These are phyloP conservation scores for Candida mattraensis DNA, from an alignment of 805 yeast species.

Conservation along the genomic window DNA sequence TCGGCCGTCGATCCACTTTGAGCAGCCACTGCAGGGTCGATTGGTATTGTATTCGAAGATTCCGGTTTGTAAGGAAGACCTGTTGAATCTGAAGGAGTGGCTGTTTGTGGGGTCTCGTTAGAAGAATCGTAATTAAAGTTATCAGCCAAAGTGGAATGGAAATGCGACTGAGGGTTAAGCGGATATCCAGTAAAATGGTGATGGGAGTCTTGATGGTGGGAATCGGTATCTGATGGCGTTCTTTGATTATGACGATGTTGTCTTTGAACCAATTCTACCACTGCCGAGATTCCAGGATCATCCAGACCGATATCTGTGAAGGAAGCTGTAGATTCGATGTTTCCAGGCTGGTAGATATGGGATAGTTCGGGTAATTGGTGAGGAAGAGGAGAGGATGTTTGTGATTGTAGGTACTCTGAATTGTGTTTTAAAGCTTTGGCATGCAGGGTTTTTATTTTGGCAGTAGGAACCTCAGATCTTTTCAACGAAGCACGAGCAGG, in stretches of 20 bases:
- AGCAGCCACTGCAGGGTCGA: slow-evolving; percentile 8
- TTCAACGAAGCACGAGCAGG: slow-evolving; percentile 24
- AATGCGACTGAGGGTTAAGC: slow-evolving; percentile 16
- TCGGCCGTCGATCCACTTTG: too few species aligned
- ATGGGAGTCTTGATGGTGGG: slow-evolving; percentile 13
- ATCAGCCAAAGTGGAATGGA: slow-evolving; percentile 8
- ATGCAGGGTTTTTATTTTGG: slow-evolving; percentile 9
- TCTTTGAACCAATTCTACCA: slow-evolving; percentile 56
- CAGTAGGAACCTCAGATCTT: slow-evolving; percentile 18
- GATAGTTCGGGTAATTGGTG: slow-evolving; percentile 17
- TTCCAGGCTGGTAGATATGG: slow-evolving; percentile 15
- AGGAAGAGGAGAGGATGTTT: slow-evolving; percentile 11
- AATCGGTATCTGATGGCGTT: too few species aligned
- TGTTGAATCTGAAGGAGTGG: slow-evolving; percentile 52
- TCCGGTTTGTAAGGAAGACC: slow-evolving; percentile 1
- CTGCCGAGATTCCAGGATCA: slow-evolving; percentile 48
- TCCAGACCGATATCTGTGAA: slow-evolving; percentile 41
- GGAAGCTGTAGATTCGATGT: slow-evolving; percentile 30
- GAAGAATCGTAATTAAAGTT: slow-evolving; percentile 10
- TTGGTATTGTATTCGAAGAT: slow-evolving; percentile 5
- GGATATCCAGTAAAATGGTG: slow-evolving; percentile 10
- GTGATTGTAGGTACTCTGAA: slow-evolving; percentile 5
- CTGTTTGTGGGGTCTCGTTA: slow-evolving; percentile 49
- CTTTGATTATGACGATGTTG: slow-evolving; percentile 21
- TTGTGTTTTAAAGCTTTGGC: slow-evolving; percentile 3